Evolutionary conservation across 2,329 filamentous ascomycete genomes (phyloP), one percentile per base, ranked within the genome.

Genomic region (Cytospora chrysosperma): DNA sequence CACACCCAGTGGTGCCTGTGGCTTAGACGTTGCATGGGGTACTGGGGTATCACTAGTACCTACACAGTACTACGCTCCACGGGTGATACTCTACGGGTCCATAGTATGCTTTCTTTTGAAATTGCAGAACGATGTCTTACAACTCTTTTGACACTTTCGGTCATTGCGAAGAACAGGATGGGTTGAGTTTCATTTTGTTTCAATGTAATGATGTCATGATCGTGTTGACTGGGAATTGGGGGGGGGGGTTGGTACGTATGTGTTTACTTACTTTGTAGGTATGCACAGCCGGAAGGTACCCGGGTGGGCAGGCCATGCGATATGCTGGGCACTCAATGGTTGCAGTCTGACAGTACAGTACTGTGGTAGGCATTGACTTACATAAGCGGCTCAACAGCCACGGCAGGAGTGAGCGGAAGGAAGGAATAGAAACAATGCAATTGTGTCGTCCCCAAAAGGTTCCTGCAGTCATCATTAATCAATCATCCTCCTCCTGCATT

Each of bases 371-470:
- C 7, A 4, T 24, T n/a, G 8, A 2, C 1, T 52, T 27, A 28
- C 7, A 13, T 26, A 27, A 28, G 49, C 27, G 12, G 26, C 10
- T 34, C 24, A 49, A 30, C n/a, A 15, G 40, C 37, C 59, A 61
- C 59, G 51, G 37, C 37, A 27, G 59, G 59, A 12, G 59, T 61
- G 59, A 27, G 59, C n/a, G 15, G n/a, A 61, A 32, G 21, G 3
- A 5, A 21, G 5, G 7, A 47, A 47, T 4, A 1, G 4, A 40
- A 21, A 21, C 40, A 47, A 47, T 47, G 4, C 4, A n/a, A 21
- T 21, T 47, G 40, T 9, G 40, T 47, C 7, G 40, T 47, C 7
- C n/a, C 17, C 37, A 40, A 34, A 40, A n/a, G 7, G 32, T 26
- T 27, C 50, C 30, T 40, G 30, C 56, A 17, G n/a, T 17, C 30